Conservation (phyloP, 2,329 filamentous ascomycete genomes). For the Mollisiaceae sp. region DNA sequence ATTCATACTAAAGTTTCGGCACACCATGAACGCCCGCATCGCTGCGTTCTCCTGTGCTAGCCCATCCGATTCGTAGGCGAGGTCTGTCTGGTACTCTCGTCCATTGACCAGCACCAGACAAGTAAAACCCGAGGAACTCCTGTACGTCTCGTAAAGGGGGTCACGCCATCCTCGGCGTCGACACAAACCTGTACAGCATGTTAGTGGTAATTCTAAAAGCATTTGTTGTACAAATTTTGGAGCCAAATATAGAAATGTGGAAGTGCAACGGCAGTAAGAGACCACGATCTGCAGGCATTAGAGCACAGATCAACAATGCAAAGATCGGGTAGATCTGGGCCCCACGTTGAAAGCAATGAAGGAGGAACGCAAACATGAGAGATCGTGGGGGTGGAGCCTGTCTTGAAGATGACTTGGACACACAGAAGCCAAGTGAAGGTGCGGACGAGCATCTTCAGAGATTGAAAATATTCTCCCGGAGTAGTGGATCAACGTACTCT, state of each 20-base stretch:
- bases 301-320: slow-evolving; percentile 20
- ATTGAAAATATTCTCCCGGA: slow-evolving; percentile 30
- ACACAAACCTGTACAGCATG: slow-evolving; percentile 75
- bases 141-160: slow-evolving; percentile 85
- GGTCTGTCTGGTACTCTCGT: slow-evolving; percentile 92
- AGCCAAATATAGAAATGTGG: slow-evolving; percentile 22
- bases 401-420: slow-evolving; percentile 19
- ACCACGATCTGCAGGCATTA: slow-evolving; percentile 19
- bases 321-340: slow-evolving; percentile 29
- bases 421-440: slow-evolving; percentile 19
- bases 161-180: slow-evolving; percentile 92
- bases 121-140: slow-evolving; percentile 75
- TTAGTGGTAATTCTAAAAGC: slow-evolving; percentile 34
- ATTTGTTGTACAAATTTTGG: slow-evolving; percentile 25
- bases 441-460: slow-evolving; percentile 35
- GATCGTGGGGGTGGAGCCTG: slow-evolving; percentile 24
- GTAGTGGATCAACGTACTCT: slow-evolving; percentile 42
- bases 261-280: slow-evolving; percentile 15
- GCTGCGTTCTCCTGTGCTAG: slow-evolving; percentile 92
- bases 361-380: slow-evolving; percentile 23
- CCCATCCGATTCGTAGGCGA: slow-evolving; percentile 79
- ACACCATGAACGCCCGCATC: slow-evolving; percentile 96
- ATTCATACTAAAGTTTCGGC: slow-evolving; percentile 95
- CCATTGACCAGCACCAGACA: slow-evolving; percentile 96
- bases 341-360: slow-evolving; percentile 22